Evolutionary conservation across 352 stramenopile genomes (phyloP).

Genomic region (Phytophthora melonis): DNA sequence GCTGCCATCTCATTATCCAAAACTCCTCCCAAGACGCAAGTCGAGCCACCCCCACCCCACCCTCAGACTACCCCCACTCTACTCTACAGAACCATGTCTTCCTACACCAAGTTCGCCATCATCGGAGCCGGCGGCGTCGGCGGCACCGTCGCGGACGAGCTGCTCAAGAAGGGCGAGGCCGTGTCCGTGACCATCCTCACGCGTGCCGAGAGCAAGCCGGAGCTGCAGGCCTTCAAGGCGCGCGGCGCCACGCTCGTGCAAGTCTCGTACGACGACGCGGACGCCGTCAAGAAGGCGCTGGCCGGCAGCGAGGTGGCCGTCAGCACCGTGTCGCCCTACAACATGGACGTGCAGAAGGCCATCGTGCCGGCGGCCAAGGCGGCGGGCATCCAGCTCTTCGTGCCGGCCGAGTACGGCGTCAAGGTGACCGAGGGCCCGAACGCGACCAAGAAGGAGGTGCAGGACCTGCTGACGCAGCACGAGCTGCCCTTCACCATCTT

Average conservation of each 20-base stretch:
- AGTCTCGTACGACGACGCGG: slow-evolving; percentile 33
- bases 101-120: slow-evolving; percentile 37
- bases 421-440: slow-evolving; percentile 21
- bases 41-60: not conserved
- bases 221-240: slow-evolving; percentile 39
- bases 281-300: slow-evolving; percentile 31
- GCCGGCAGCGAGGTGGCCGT: slow-evolving; percentile 29
- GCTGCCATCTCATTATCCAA: slow-evolving; percentile 21
- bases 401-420: slow-evolving; percentile 32
- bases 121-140: slow-evolving; percentile 41
- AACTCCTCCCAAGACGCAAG: slow-evolving; percentile 25
- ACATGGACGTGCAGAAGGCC: slow-evolving; percentile 22
- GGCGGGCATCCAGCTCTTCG: slow-evolving; percentile 39
- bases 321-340: slow-evolving; percentile 2
- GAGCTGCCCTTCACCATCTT: slow-evolving; percentile 27
- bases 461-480: slow-evolving; percentile 22
- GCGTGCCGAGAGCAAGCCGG: slow-evolving; percentile 28
- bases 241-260: slow-evolving; percentile 31
- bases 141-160: slow-evolving; percentile 28
- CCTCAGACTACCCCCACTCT: not conserved
- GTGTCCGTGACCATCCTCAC: slow-evolving; percentile 37
- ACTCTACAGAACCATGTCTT: slow-evolving; percentile 15
- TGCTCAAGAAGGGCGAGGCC: slow-evolving; percentile 32
- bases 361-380: slow-evolving; percentile 26
- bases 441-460: slow-evolving; percentile 25